phyloP scores from a whole-genome alignment of 2,329 filamentous ascomycete genomes.

The Fusarium palustre region DNA sequence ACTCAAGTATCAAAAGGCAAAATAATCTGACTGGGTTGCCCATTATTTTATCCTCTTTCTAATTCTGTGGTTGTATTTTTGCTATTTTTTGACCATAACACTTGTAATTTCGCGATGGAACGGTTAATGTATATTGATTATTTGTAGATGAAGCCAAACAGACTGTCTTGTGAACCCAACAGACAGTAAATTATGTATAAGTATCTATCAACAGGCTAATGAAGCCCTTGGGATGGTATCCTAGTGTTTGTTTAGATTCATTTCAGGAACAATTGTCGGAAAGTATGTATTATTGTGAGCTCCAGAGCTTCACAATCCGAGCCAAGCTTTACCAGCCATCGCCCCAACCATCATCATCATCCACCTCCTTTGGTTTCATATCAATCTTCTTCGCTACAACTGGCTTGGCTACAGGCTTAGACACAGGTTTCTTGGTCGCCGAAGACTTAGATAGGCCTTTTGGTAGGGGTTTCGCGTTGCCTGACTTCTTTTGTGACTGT shows the following conservation, averaged over 20 bases:
- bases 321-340: slow-evolving; percentile 67
- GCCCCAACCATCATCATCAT: slow-evolving; percentile 72
- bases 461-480: slow-evolving; percentile 72
- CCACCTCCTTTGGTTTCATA: slow-evolving; percentile 71
- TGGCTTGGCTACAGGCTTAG: slow-evolving; percentile 59
- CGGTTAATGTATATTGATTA: not conserved
- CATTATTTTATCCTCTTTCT: too few relatives aligned
- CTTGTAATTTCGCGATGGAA: too few relatives aligned
- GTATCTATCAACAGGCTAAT: slow-evolving; percentile 27
- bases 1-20: too few relatives aligned
- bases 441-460: slow-evolving; percentile 81
- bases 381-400: slow-evolving; percentile 74
- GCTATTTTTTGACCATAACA: too few relatives aligned
- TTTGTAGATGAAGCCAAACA: not conserved
- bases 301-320: not conserved
- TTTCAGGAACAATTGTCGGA: slow-evolving; percentile 8
- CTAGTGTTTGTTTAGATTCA: slow-evolving; percentile 28
- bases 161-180: not conserved
- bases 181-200: slow-evolving; percentile 3
- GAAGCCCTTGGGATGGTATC: slow-evolving; percentile 35
- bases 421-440: slow-evolving; percentile 55
- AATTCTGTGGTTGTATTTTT: too few relatives aligned
- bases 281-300: slow-evolving; percentile 1
- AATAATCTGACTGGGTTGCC: too few relatives aligned
- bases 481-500: slow-evolving; percentile 79